Base-by-base conservation (phyloP, 2,329 filamentous ascomycete species). In the Sporothrix sp. region DNA sequence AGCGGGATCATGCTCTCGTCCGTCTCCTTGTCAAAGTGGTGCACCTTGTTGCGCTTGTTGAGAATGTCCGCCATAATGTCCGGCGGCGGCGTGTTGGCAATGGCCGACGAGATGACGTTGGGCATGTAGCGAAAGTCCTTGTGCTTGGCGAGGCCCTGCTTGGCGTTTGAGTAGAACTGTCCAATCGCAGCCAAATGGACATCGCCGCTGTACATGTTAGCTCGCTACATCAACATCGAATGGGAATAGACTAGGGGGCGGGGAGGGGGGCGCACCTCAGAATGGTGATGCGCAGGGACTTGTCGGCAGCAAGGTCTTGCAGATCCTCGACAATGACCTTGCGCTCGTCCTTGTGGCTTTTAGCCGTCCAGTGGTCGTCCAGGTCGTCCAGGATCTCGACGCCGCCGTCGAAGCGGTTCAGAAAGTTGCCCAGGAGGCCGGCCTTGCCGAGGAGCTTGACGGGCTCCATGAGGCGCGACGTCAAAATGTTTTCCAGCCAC, bases 301-400 rank as follows among this genome's bases (percentile, higher is more conserved):
- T 95, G 64, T 93, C 88, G 20, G 87, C 88, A 8, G 94, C 90
- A 53, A 98, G 74, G 60, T 95, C 88, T 66, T 98, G 94, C 23
- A 98, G 71, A 60, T 96, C 89, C 63, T 93, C 85, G 36, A 98
- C 80, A 55, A 97, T 75, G 66, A 87, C 84, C 55, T 83, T 87
- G 46, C 93, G 81, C 67, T 98, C 93, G 23, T 81, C 75, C 64
- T 97, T 98, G 70, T 97, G 90, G 62, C 89, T 87, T 63, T 88
- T 95, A 33, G 91, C 87, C 1, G 91, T 96, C 93, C 93, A 98
- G 63, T 98, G 91, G 65, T 97, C 93, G 63, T 96, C 91, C 9
- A 95, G 70, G 60, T 95, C 89, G 62, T 95, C 90, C 25, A 95
- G 72, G 13, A 97, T 86, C 66, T 97, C 93, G 6, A 93, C 85